Conservation (phyloP, 2,329 filamentous ascomycete species). For the Fusarium guadeloupense region DNA sequence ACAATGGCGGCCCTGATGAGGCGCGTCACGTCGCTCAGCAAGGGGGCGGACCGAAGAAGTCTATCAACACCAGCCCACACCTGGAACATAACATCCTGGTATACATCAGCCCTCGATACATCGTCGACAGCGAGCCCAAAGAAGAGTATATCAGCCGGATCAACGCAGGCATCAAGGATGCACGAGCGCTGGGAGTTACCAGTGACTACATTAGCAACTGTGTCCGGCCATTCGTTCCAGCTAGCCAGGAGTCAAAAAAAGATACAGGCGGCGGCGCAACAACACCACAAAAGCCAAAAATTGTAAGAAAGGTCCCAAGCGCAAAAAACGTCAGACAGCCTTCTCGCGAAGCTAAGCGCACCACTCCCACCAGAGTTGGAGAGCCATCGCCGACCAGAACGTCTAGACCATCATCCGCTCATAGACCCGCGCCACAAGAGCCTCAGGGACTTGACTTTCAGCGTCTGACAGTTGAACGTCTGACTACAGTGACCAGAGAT, state of each 20-base stretch:
- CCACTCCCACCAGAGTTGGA: slow-evolving; percentile 28
- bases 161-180: slow-evolving; percentile 51
- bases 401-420: background rate
- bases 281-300: slow-evolving; percentile 21
- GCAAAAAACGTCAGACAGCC: slow-evolving; percentile 28
- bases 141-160: slow-evolving; percentile 54
- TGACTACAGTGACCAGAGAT: no score
- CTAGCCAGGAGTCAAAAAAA: slow-evolving; percentile 21
- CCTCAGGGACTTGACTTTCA: slow-evolving; percentile 8
- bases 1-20: slow-evolving; percentile 47
- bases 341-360: slow-evolving; percentile 21
- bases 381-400: slow-evolving; percentile 40
- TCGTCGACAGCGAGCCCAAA: slow-evolving; percentile 48
- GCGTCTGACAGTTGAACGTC: no score
- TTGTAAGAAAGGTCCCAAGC: slow-evolving; percentile 24
- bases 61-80: slow-evolving; percentile 33
- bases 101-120: slow-evolving; percentile 50
- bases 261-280: background rate
- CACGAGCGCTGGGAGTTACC: slow-evolving; percentile 48
- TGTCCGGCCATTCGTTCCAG: slow-evolving; percentile 50
- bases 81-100: slow-evolving; percentile 50
- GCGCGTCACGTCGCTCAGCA: slow-evolving; percentile 39
- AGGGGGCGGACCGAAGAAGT: slow-evolving; percentile 23
- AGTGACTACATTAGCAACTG: slow-evolving; percentile 50
- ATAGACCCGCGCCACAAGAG: slow-evolving; percentile 5